phyloP scores from a whole-genome alignment of 305 asterid genomes.

The Striga hermonthica region DNA sequence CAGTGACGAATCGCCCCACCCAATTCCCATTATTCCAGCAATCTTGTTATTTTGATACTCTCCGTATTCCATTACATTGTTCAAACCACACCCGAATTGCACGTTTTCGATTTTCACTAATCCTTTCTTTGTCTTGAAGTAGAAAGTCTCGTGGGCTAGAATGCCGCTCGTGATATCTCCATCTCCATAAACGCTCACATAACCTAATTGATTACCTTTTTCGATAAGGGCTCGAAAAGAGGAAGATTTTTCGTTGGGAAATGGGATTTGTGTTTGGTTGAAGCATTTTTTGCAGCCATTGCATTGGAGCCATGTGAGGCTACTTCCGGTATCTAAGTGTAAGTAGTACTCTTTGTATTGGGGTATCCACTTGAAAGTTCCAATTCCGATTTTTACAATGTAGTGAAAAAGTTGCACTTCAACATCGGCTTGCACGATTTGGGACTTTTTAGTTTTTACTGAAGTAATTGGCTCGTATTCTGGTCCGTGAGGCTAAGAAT shows the following conservation, averaged over 20 bases:
- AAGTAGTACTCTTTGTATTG: slow-evolving; percentile 30
- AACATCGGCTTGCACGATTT: not conserved
- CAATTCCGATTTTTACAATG: slow-evolving; percentile 24
- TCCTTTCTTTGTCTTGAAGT: no score
- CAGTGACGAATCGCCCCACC: no score
- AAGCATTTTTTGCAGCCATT: slow-evolving; percentile 32
- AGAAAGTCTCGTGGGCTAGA: no score
- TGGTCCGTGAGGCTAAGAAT: slow-evolving; percentile 11
- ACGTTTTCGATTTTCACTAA: no score
- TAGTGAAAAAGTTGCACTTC: slow-evolving; percentile 5
- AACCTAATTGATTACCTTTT: no score
- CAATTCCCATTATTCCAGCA: no score
- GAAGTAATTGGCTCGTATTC: not conserved
- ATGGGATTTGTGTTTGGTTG: slow-evolving; percentile 26
- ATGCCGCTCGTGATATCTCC: no score
- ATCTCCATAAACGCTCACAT: no score
- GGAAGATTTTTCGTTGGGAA: slow-evolving; percentile 28
- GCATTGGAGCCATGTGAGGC: slow-evolving; percentile 26
- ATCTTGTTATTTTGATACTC: no score
- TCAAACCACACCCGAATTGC: no score
- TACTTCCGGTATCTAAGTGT: slow-evolving; percentile 25
- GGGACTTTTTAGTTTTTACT: not conserved
- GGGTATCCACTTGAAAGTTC: slow-evolving; percentile 31
- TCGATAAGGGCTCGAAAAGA: slow-evolving; percentile 2
- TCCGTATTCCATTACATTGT: no score